These are phyloP conservation scores for Eimeria brunetti DNA, from an alignment of 169 alveolate species.

Conservation along the genomic window DNA sequence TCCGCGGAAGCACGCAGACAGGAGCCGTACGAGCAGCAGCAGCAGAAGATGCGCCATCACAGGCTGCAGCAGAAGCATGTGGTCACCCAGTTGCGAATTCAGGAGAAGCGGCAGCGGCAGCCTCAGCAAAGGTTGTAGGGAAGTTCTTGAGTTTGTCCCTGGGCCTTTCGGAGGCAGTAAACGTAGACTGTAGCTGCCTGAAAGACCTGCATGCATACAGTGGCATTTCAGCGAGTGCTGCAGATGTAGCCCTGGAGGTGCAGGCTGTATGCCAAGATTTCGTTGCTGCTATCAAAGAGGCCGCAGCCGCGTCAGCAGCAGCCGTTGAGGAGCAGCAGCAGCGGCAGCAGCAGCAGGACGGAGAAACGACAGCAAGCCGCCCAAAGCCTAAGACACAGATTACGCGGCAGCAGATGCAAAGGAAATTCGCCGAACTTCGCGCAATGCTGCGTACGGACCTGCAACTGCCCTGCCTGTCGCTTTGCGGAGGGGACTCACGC, in stretches of 20 bases:
- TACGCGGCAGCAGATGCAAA: constrained; percentile 77
- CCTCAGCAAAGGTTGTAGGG: constrained; percentile 41
- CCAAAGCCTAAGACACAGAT: neutral
- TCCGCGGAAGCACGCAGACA: neutral
- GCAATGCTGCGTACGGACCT: constrained; percentile 16
- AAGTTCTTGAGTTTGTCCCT: constrained; percentile 15
- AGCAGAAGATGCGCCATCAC: neutral
- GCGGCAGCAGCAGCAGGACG: constrained; percentile 19
- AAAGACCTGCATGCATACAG: constrained; percentile 27
- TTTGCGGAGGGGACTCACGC: constrained; percentile 33
- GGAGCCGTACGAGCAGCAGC: neutral
- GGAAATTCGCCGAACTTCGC: constrained; percentile 38
- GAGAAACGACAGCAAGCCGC: neutral
- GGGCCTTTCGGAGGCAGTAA: neutral
- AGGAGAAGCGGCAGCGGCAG: constrained; percentile 1
- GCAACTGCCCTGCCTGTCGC: constrained; percentile 62
- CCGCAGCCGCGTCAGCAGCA: constrained; percentile 45
- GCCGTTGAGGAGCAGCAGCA: constrained; percentile 10
- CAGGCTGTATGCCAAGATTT: constrained; percentile 57
- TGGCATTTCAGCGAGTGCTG: constrained; percentile 36
- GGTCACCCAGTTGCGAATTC: neutral
- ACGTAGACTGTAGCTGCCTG: neutral
- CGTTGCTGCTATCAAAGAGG: constrained; percentile 42
- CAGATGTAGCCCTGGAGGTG: constrained; percentile 62
- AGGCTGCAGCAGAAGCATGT: constrained; percentile 7